Base-by-base conservation (phyloP, 441 rosid genomes). In the Lepidium campestre region DNA sequence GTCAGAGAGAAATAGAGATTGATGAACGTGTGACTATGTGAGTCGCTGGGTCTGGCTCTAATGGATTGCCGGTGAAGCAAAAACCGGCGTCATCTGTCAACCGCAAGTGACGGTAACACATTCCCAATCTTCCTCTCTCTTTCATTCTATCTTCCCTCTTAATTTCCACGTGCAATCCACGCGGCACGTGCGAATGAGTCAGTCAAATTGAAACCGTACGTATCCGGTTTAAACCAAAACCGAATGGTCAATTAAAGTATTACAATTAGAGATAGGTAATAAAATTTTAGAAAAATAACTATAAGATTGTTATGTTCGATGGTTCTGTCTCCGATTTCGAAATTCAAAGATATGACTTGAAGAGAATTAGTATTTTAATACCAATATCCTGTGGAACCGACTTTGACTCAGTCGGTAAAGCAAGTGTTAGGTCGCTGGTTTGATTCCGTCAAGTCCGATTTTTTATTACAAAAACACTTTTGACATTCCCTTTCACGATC, bases 401-500 rank as follows among this genome's bases (percentile, higher is more conserved):
- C 23, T 22, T 22, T 22, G 3, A 3, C 23, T 22, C 3, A 69
- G n/a, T n/a, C n/a, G n/a, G n/a, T n/a, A n/a, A n/a, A n/a, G n/a
- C n/a, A n/a, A n/a, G n/a, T n/a, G n/a, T n/a, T n/a, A n/a, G n/a
- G n/a, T 63, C 75, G 65, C 75, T 71, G 75, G 70, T 71, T 71
- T 70, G 75, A 71, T 54, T 71, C 75, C 70, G 70, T 70, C 75
- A 71, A 70, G 70, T 71, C 70, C 70, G 75, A 63, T n/a, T 9
- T 6, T 25, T 46, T 50, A 10, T 31, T 20, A 15, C 56, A 2
- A 1, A 29, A 29, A 29, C 32, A 29, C 8, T 44, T 55, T 29
- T 31, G 37, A 14, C 52, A 18, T 41, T 65, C 7, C 4, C 5
- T 14, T 35, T 1, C 34, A 9, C 40, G 5, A 8, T 56, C 18